These are phyloP conservation scores for Daldinia loculata DNA, from an alignment of 495 filamentous ascomycete species.

Conservation along the genomic window DNA sequence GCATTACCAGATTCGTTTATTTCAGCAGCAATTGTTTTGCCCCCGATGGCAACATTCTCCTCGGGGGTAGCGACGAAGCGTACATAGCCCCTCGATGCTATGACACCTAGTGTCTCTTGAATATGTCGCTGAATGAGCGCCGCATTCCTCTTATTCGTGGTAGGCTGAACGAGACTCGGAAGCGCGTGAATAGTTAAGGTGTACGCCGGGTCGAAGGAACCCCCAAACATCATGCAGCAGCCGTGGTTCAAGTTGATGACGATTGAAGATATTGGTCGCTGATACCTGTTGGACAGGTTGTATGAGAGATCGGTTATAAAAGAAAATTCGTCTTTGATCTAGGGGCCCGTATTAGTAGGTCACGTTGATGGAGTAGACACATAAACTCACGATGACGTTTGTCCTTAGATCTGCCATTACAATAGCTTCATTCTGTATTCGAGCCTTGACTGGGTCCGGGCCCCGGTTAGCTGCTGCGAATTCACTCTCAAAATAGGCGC, in stretches of 20 bases:
- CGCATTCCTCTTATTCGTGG: conserved; percentile 84
- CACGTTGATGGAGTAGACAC: not conserved
- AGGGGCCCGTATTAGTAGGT: conserved; percentile 5
- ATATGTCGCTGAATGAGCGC: conserved; percentile 75
- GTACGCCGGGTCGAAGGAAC: conserved; percentile 80
- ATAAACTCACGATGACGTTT: conserved; percentile 57
- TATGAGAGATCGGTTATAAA: conserved; percentile 75
- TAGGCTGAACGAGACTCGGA: conserved; percentile 70
- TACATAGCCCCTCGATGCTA: conserved; percentile 69
- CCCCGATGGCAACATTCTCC: conserved; percentile 74
- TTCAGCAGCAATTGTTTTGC: conserved; percentile 73
- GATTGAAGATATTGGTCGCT: conserved; percentile 73
- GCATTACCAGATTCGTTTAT: conserved; percentile 63
- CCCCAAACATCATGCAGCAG: conserved; percentile 78
- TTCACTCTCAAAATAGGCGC: conserved; percentile 58
- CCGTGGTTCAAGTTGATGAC: conserved; percentile 77
- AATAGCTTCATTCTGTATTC: conserved; percentile 70
- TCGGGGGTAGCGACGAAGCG: conserved; percentile 74
- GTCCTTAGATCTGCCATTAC: conserved; percentile 83
- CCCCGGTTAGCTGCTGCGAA: conserved; percentile 51
- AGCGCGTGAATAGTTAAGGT: conserved; percentile 79
- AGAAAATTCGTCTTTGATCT: conserved; percentile 73
- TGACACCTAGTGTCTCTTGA: conserved; percentile 71
- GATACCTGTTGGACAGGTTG: conserved; percentile 75
- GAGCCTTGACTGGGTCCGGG: conserved; percentile 59